These are phyloP conservation scores for Carnegiea gigantea DNA, from an alignment of 179 eudicot genomes.

Conservation along the genomic window DNA sequence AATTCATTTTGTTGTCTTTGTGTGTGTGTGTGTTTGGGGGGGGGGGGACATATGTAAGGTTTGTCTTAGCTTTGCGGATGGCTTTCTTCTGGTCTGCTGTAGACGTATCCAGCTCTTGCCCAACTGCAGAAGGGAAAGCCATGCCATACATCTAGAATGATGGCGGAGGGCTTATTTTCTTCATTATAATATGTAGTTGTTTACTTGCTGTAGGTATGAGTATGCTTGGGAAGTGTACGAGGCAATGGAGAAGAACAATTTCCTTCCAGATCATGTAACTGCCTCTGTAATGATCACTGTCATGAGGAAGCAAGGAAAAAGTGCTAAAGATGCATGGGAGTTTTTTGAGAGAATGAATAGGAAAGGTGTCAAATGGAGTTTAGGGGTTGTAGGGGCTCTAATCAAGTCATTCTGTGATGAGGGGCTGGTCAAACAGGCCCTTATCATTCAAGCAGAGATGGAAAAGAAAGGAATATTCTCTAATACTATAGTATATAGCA, in stretches of 20 bases:
- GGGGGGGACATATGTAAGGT: background rate
- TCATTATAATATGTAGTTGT: constrained; percentile 18
- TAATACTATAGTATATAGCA: constrained; percentile 75
- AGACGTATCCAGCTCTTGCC: background rate
- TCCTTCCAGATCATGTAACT: constrained; percentile 82
- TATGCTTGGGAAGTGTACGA: constrained; percentile 80
- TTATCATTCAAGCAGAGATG: constrained; percentile 81
- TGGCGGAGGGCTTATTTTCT: background rate
- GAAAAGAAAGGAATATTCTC: constrained; percentile 86
- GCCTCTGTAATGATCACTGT: constrained; percentile 83
- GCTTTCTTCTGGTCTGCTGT: background rate
- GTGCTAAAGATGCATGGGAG: constrained; percentile 88
- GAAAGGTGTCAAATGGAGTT: constrained; percentile 80
- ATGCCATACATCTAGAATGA: background rate
- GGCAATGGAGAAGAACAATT: constrained; percentile 63
- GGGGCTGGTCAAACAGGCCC: constrained; percentile 84
- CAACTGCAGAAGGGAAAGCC: background rate
- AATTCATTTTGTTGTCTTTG: background rate
- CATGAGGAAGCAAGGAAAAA: constrained; percentile 71
- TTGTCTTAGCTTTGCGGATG: background rate
- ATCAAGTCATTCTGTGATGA: constrained; percentile 87
- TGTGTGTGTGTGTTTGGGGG: background rate
- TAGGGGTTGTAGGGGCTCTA: constrained; percentile 74
- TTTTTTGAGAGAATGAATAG: constrained; percentile 74
- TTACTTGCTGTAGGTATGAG: constrained; percentile 49